A percentile compares a stretch with the other conserved stretches of the same genome.
phyloP scores from a whole-genome alignment of 2,329 filamentous ascomycete species.

The Fusarium camptoceras region DNA sequence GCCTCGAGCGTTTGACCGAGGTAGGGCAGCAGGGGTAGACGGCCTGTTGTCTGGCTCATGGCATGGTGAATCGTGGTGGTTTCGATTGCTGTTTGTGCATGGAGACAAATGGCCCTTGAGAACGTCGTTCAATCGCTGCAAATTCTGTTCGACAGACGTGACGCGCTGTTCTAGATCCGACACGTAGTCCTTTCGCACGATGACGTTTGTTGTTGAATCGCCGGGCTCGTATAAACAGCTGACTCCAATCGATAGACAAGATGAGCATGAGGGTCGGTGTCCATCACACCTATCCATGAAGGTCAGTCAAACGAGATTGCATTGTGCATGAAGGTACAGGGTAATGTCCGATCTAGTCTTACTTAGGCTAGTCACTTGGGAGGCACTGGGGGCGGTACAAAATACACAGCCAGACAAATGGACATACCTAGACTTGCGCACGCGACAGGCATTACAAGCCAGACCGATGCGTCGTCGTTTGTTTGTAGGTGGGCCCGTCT shows the following conservation, averaged over 20 bases:
- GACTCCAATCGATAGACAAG: background rate
- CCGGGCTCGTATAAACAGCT: background rate
- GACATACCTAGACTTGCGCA: constrained; percentile 2
- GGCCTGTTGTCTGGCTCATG: background rate
- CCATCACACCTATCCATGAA: background rate
- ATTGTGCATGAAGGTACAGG: no score
- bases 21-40: background rate
- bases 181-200: background rate
- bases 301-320: background rate
- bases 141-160: background rate
- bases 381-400: no score
- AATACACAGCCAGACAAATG: no score
- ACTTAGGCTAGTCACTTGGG: no score
- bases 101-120: background rate
- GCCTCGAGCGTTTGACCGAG: background rate
- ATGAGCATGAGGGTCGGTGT: background rate
- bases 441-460: background rate
- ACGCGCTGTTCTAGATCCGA: background rate
- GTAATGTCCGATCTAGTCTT: no score
- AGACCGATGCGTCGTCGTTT: background rate
- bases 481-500: background rate
- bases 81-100: background rate
- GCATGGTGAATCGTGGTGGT: background rate
- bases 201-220: background rate
- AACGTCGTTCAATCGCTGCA: background rate